Percentiles rank a stretch among this genome's conserved stretches.
Conservation (phyloP, 2,329 filamentous ascomycete species). For the Celoporthe dispersa region DNA sequence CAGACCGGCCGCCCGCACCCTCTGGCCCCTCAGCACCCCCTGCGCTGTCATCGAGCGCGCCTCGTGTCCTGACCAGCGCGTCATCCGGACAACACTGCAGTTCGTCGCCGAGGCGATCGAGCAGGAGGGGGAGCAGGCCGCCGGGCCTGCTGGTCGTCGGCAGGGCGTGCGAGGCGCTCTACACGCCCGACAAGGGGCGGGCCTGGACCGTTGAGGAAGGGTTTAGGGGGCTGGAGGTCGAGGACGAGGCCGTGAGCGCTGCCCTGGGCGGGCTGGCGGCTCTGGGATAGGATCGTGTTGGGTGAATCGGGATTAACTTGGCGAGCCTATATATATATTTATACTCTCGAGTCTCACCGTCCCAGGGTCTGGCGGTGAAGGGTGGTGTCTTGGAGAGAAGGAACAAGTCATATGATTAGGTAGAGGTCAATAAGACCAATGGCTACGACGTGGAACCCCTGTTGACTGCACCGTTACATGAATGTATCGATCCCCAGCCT, state of each 20-base stretch:
- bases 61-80: slow-evolving; percentile 90
- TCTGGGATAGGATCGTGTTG: neutral
- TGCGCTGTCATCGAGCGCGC: slow-evolving; percentile 94
- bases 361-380: neutral
- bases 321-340: too few relatives aligned
- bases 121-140: slow-evolving; percentile 83
- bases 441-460: too few relatives aligned
- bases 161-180: slow-evolving; percentile 78
- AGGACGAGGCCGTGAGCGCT: slow-evolving; percentile 30
- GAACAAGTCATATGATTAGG: too few relatives aligned
- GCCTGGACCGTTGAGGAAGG: slow-evolving; percentile 89
- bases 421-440: too few relatives aligned
- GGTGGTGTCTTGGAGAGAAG: too few relatives aligned
- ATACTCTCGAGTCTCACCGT: too few relatives aligned
- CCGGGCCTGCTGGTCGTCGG: slow-evolving; percentile 89
- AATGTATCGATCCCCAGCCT: too few relatives aligned
- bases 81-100: slow-evolving; percentile 84
- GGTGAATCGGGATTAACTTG: neutral
- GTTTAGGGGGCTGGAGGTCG: slow-evolving; percentile 71
- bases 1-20: slow-evolving; percentile 35
- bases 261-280: slow-evolving; percentile 11
- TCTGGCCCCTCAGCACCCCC: slow-evolving; percentile 79
- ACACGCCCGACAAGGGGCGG: slow-evolving; percentile 58
- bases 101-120: slow-evolving; percentile 83
- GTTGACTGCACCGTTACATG: too few relatives aligned